Base-by-base conservation (phyloP, 768 basidiomycete genomes). In the Lactifluus pinguis region DNA sequence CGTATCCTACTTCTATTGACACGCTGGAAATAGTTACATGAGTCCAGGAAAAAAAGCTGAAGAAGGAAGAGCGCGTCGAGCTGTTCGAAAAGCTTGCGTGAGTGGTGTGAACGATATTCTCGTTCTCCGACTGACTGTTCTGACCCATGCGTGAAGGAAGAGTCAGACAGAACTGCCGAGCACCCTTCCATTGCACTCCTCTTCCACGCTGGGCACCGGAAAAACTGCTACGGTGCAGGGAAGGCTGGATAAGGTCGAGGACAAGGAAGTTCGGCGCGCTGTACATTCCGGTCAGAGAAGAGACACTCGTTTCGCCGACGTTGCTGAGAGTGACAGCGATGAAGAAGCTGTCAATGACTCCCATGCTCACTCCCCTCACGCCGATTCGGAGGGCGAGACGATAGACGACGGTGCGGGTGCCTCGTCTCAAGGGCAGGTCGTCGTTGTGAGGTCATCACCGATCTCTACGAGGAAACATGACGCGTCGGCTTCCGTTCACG, bases 11-110 rank as follows among this genome's bases (percentile, higher is more conserved):
- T 36, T 34, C 32, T 19, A 45, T 42, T 7, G 4, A 19, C 19
- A 50, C 13, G 10, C 29, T 11, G 41, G 39, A 17, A 13, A 39
- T 17, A 50, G 2, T 49, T 44, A 4, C 25, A 1, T 11, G 19
- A 49, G 1, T 59, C 51, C 63, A 94, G 92, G 88, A 92, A 53
- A 94, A 94, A 75, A 95, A 95, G 73, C 75, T 95, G 51, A 92
- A 88, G 74, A 91, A 93, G 70, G 94, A 97, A 69, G 91, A 92
- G 62, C 82, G 93, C 49, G 68, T 83, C 4, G 71, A 78, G 19
- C 78, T 97, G 14, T 84, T 95, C 57, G 83, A 90, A 65, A 92
- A 89, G 71, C 77, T 97, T 62, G 80, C 84, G 93, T 93, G 75
- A 63, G 85, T 82, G 34, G 38, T 42, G 84, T 81, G 38, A 42